A percentile compares a stretch with the other conserved stretches of the same genome.
Conservation (phyloP, 495 filamentous ascomycete genomes). For the Penicillium longicatenatum region DNA sequence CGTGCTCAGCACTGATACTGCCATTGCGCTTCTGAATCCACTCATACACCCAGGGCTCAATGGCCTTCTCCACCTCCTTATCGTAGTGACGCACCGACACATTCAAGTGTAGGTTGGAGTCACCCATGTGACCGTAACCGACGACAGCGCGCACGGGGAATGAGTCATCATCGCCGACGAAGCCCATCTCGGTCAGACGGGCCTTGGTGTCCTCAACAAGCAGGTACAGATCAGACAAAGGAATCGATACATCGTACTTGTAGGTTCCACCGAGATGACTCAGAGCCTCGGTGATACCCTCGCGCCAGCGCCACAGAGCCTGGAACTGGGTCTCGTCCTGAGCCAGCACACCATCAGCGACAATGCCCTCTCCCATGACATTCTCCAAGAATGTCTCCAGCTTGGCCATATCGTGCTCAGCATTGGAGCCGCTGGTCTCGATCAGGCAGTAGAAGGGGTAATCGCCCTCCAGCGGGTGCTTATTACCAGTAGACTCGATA, state of each 20-base stretch:
- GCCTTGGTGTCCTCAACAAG: constrained; percentile 82
- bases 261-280: constrained; percentile 95
- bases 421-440: constrained; percentile 92
- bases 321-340: constrained; percentile 88
- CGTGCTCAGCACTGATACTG: constrained; percentile 96
- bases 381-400: constrained; percentile 83
- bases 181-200: constrained; percentile 67
- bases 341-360: constrained; percentile 85
- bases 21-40: constrained; percentile 87
- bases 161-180: constrained; percentile 76
- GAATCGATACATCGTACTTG: constrained; percentile 98
- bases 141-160: constrained; percentile 83
- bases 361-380: constrained; percentile 81
- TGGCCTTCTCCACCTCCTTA: constrained; percentile 81
- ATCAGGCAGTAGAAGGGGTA: constrained; percentile 95
- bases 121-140: constrained; percentile 98
- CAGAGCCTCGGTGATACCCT: constrained; percentile 85
- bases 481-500: constrained; percentile 69
- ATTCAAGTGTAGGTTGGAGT: constrained; percentile 93
- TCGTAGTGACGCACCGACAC: constrained; percentile 78
- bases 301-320: constrained; percentile 87
- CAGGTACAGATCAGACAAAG: constrained; percentile 80
- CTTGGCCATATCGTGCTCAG: constrained; percentile 90
- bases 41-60: constrained; percentile 96
- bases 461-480: constrained; percentile 74